Conservation (phyloP, 805 yeast species). For the Scheffersomyces lignosus region DNA sequence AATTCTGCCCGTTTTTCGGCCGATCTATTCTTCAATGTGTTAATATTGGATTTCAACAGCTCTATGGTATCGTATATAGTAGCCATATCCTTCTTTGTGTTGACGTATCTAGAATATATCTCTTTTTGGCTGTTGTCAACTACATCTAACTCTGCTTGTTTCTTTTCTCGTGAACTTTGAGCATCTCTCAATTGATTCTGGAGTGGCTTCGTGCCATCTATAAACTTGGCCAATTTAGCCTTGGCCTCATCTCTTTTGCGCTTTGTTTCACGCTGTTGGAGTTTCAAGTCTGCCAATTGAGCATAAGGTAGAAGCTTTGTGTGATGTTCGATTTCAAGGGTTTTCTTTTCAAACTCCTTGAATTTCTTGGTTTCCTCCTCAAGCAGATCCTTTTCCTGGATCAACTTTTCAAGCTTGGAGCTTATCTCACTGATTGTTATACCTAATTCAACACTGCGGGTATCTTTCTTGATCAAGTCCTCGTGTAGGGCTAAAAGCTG, state of each 20-base stretch:
- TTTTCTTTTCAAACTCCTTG: slow-evolving; percentile 47
- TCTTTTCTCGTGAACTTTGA: slow-evolving; percentile 5
- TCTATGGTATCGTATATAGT: slow-evolving; percentile 17
- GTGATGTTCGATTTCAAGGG: slow-evolving; percentile 35
- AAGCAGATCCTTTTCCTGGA: slow-evolving; percentile 36
- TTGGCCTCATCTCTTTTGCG: slow-evolving; percentile 36
- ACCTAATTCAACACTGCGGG: slow-evolving; percentile 25
- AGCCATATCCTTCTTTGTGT: slow-evolving; percentile 4
- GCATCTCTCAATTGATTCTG: slow-evolving; percentile 8
- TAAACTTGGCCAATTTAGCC: slow-evolving; percentile 25
- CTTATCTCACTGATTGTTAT: slow-evolving; percentile 28
- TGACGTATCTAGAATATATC: slow-evolving; percentile 3
- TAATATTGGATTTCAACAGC: slow-evolving; percentile 13
- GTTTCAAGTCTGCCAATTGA: slow-evolving; percentile 36
- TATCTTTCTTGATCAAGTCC: slow-evolving; percentile 53
- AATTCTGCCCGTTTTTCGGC: slow-evolving; percentile 11
- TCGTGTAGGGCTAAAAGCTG: slow-evolving; percentile 58
- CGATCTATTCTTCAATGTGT: slow-evolving; percentile 8
- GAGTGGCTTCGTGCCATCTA: slow-evolving; percentile 24
- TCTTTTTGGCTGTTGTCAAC: slow-evolving; percentile 6
- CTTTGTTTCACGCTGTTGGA: slow-evolving; percentile 31
- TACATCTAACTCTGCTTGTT: slow-evolving; percentile 7
- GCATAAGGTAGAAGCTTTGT: slow-evolving; percentile 44
- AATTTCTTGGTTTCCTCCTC: slow-evolving; percentile 48
- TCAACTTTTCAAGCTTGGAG: slow-evolving; percentile 30